Evolutionary conservation across 164 flowering plant genomes (phyloP).

Genomic region (Tetrastigma voinierianum): DNA sequence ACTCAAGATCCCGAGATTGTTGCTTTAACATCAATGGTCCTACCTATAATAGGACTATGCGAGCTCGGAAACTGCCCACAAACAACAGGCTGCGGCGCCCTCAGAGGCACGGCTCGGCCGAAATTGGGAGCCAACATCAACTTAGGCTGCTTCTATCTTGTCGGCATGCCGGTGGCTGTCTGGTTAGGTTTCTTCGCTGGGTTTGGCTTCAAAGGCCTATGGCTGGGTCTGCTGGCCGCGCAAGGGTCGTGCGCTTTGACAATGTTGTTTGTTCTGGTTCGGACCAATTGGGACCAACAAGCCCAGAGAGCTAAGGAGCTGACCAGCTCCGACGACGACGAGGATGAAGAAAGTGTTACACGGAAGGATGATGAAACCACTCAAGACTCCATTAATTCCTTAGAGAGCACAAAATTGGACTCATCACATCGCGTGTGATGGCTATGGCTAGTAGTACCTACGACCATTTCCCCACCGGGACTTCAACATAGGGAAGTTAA

Average conservation of each 20-base stretch:
- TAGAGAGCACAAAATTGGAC: too few species aligned
- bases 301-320: constrained; percentile 54
- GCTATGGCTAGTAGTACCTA: too few species aligned
- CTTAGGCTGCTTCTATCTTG: constrained; percentile 64
- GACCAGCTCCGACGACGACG: constrained; percentile 11
- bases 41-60: constrained; percentile 80
- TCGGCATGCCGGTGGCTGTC: constrained; percentile 81
- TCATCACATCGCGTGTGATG: too few species aligned
- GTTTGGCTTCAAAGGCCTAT: constrained; percentile 57
- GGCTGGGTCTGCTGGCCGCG: constrained; percentile 74
- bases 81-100: constrained; percentile 69
- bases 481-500: too few species aligned
- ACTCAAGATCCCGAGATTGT: constrained; percentile 54
- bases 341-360: background rate
- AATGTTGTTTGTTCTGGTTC: constrained; percentile 49
- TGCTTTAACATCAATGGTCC: constrained; percentile 50
- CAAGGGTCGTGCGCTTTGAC: constrained; percentile 53
- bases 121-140: constrained; percentile 65
- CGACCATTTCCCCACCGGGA: too few species aligned
- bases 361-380: too few species aligned
- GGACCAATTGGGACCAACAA: constrained; percentile 59
- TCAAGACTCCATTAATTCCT: too few species aligned
- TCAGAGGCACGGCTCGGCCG: constrained; percentile 75
- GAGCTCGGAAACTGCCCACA: constrained; percentile 87
- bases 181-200: constrained; percentile 42